Percentiles rank a stretch among this genome's conserved stretches.
phyloP scores from a whole-genome alignment of 257 asterid genomes.

The Lithospermum erythrorhizon region DNA sequence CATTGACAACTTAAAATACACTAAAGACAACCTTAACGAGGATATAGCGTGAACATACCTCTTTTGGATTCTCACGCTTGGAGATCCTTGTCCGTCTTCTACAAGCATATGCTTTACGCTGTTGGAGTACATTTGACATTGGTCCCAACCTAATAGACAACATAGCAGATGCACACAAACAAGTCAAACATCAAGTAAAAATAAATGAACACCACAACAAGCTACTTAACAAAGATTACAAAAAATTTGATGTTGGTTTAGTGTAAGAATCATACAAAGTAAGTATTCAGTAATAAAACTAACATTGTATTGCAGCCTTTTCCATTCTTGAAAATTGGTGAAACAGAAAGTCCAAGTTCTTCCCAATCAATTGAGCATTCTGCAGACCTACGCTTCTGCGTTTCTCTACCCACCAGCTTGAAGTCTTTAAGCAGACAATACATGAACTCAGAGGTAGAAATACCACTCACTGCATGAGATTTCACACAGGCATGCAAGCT shows the following conservation, averaged over 20 bases:
- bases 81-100: conserved; percentile 7
- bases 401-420: conserved; percentile 1
- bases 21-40: background rate
- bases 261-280: background rate
- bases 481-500: conserved; percentile 29
- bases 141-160: conserved; percentile 36
- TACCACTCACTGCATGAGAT: conserved; percentile 17
- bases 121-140: conserved; percentile 26
- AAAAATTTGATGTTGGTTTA: no score
- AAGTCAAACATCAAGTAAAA: no score
- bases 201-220: no score
- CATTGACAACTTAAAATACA: background rate
- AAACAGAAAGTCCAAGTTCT: conserved; percentile 19
- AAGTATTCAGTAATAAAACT: conserved; percentile 9
- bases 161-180: background rate
- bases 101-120: conserved; percentile 10
- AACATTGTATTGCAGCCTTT: conserved; percentile 33
- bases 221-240: no score
- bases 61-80: conserved; percentile 18
- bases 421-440: conserved; percentile 28
- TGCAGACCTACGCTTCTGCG: background rate
- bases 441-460: conserved; percentile 34
- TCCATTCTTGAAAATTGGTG: conserved; percentile 26
- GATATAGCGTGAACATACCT: conserved; percentile 15
- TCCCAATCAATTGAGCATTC: conserved; percentile 21